A percentile compares a stretch with the other conserved stretches of the same genome.
phyloP scores from a whole-genome alignment of 495 filamentous ascomycete genomes.

The Penicillium atrosanguineum region DNA sequence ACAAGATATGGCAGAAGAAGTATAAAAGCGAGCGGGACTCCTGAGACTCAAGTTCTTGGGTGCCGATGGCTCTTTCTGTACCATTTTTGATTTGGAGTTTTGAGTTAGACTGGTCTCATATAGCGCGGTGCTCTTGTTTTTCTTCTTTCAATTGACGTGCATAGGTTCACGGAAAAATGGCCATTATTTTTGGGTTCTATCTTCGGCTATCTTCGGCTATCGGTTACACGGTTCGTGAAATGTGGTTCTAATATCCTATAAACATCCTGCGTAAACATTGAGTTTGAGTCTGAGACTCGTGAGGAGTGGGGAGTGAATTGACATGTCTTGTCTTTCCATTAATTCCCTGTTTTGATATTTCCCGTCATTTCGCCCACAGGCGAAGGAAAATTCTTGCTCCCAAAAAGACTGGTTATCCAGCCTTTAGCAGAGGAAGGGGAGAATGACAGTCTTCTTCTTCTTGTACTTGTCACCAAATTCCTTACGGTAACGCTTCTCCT shows the following conservation, averaged over 20 bases:
- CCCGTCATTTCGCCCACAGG: background rate
- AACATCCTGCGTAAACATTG: background rate
- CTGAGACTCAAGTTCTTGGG: background rate
- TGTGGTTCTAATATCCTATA: background rate
- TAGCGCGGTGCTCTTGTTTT: constrained; percentile 11
- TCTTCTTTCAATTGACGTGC: constrained; percentile 2
- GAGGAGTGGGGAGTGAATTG: background rate
- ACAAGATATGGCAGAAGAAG: constrained; percentile 44
- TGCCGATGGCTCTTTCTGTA: background rate
- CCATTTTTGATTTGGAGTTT: constrained; percentile 4
- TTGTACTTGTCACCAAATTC: constrained; percentile 89
- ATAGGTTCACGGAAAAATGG: constrained; percentile 9
- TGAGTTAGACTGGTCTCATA: constrained; percentile 5
- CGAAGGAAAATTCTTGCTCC: too few relatives aligned
- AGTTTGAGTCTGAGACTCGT: background rate
- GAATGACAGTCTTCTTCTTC: constrained; percentile 77
- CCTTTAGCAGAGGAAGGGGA: constrained; percentile 63
- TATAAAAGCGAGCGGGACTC: constrained; percentile 16
- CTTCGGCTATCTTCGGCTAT: constrained; percentile 17
- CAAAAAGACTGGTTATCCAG: background rate
- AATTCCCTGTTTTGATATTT: background rate
- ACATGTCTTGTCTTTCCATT: background rate
- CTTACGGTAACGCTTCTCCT: constrained; percentile 83
- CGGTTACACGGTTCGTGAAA: constrained; percentile 14
- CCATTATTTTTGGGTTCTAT: constrained; percentile 23